Evolutionary conservation across 2,329 filamentous ascomycete species (phyloP), one percentile per base, ranked within the genome.

Genomic region (Didymella arachidicola): DNA sequence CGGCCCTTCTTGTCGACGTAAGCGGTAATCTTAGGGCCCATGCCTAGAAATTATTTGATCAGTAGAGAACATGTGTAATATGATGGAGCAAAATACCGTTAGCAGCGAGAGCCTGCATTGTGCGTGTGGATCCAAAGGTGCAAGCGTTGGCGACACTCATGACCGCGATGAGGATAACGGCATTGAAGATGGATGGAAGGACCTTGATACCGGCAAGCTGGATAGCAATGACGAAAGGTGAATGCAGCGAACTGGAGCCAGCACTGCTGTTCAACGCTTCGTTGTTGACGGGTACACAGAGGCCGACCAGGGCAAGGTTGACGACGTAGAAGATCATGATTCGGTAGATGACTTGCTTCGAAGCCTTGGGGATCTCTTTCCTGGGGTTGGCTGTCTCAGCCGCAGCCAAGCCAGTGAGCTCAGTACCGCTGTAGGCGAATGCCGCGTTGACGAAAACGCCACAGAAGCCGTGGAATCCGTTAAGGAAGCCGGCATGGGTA

Each of bases 1-100:
- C 93, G 89, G 29, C 93, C 93, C 65, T 88, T 85, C 53, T 88
- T 87, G 79, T 93, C 93, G 67, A 93, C 88, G 77, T 93, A 96
- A 53, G 86, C 86, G 16, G 96, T 80, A 63, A 93, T 82, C 56
- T 81, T 83, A 1, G 93, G 92, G 0, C 90, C 92, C 76, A 94
- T 91, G 58, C 50, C 54, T 61, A 50, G 3, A 27, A 39, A 39
- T 4, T 6, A 43, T n/a, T 11, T 39, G 30, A 44, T 56, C 25
- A 56, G 53, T 10, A 30, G 12, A 25, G 10, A 45, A 39, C 25
- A 50, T 12, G 12, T 42, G 27, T 49, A 19, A 4, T 39, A 16
- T 19, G 25, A n/a, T 27, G 47, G 11, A 44, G 34, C 19, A 8
- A 27, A 55, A 52, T 7, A 61, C 64, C 66, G 38, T 67, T 54